A percentile compares a stretch with the other conserved stretches of the same genome.
Evolutionary conservation across 805 yeast genomes (phyloP).

Genomic region (Spathaspora arborariae): DNA sequence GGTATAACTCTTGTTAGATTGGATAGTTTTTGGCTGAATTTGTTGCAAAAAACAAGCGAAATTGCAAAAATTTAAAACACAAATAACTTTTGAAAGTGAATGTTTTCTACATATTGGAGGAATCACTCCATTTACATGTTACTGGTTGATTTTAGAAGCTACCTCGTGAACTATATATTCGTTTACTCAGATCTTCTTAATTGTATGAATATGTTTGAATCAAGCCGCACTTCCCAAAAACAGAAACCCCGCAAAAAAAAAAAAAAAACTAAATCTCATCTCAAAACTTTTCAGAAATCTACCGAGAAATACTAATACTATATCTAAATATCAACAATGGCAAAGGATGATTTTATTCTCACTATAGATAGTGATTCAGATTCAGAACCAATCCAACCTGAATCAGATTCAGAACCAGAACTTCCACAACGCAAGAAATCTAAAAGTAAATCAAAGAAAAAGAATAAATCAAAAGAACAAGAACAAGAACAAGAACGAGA

Average conservation of each 20-base stretch:
- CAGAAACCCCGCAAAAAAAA: neutral
- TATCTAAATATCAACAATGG: slow-evolving; percentile 1
- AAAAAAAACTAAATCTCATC: neutral
- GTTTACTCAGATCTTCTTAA: too few relatives aligned
- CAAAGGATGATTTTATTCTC: slow-evolving; percentile 53
- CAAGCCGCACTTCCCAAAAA: neutral
- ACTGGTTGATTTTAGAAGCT: too few relatives aligned
- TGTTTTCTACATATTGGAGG: too few relatives aligned
- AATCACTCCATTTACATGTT: too few relatives aligned
- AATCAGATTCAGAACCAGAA: slow-evolving; percentile 20
- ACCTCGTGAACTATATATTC: too few relatives aligned
- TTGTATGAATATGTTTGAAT: neutral
- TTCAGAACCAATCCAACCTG: slow-evolving; percentile 30
- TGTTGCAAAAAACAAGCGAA: too few relatives aligned
- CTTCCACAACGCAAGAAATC: slow-evolving; percentile 29
- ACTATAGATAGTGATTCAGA: slow-evolving; percentile 82
- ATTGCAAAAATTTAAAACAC: too few relatives aligned
- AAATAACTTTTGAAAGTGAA: too few relatives aligned
- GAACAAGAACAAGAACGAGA: slow-evolving; percentile 21
- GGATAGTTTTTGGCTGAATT: too few relatives aligned
- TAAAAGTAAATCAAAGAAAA: slow-evolving; percentile 13
- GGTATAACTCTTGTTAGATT: too few relatives aligned
- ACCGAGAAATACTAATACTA: neutral
- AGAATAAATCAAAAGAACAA: slow-evolving; percentile 10
- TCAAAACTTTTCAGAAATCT: neutral